Percentiles rank a stretch among this genome's conserved stretches.
phyloP scores from a whole-genome alignment of 1,284 basidiomycete genomes.

The Mycosarcoma maydis region DNA sequence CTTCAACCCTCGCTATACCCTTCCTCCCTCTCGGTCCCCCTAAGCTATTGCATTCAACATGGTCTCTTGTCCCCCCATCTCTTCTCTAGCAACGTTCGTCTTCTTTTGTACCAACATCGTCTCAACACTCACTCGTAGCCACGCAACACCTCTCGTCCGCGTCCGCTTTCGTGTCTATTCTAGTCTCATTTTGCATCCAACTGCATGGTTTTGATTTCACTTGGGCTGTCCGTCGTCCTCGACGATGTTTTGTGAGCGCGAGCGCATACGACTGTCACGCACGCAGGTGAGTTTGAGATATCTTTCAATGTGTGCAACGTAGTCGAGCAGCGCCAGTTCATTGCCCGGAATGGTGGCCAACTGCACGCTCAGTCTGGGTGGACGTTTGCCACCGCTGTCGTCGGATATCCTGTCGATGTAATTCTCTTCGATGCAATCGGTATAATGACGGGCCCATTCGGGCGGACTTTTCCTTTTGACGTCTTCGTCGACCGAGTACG shows the following conservation, averaged over 20 bases:
- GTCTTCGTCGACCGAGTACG: not conserved
- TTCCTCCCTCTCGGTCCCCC: not conserved
- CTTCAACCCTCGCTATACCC: slow-evolving; percentile 36
- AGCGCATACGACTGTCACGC: not conserved
- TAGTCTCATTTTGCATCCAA: slow-evolving; percentile 27
- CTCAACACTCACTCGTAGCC: too few relatives aligned
- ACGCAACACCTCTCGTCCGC: not conserved
- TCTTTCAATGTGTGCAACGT: slow-evolving; percentile 5
- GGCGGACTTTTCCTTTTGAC: not conserved
- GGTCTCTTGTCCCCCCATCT: not conserved
- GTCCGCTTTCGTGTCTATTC: not conserved
- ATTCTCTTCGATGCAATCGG: slow-evolving; percentile 1
- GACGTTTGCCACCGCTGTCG: not conserved
- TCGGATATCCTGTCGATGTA: not conserved
- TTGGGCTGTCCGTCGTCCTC: not conserved
- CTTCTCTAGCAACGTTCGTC: not conserved
- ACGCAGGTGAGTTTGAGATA: too few relatives aligned
- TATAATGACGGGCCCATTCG: slow-evolving; percentile 5
- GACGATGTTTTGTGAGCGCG: not conserved
- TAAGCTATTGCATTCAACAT: slow-evolving; percentile 46
- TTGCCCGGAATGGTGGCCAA: slow-evolving; percentile 24
- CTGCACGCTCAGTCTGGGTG: slow-evolving; percentile 22
- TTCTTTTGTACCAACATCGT: slow-evolving; percentile 13
- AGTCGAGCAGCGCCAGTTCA: slow-evolving; percentile 15
- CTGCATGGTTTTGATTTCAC: slow-evolving; percentile 12